Conservation (phyloP, 2,329 filamentous ascomycete species). For the Conoideocrella luteorostrata region DNA sequence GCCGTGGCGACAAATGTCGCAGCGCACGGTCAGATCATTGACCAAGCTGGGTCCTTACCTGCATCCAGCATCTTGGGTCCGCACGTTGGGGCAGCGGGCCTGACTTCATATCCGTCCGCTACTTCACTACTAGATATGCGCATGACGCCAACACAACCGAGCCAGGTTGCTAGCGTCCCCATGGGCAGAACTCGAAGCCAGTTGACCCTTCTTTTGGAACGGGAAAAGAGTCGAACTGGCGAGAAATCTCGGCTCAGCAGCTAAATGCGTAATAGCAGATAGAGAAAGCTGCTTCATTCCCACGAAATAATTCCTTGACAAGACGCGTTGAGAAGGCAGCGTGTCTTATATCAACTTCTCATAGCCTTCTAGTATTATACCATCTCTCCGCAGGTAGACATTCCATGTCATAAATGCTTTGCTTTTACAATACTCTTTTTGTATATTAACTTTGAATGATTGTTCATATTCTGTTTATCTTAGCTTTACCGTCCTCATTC, state of each 20-base stretch:
- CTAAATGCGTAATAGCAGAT: constrained; percentile 16
- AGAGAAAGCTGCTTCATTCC: too few species aligned
- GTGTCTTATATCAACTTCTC: too few species aligned
- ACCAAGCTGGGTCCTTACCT: constrained; percentile 28
- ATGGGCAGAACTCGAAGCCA: constrained; percentile 56
- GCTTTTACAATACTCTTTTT: too few species aligned
- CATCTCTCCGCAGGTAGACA: too few species aligned
- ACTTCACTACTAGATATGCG: constrained; percentile 27
- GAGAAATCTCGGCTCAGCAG: constrained; percentile 21
- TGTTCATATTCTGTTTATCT: too few species aligned
- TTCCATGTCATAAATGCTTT: too few species aligned
- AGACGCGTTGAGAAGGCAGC: too few species aligned
- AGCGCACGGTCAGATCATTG: constrained; percentile 38
- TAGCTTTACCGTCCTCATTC: too few species aligned
- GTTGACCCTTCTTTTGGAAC: constrained; percentile 50
- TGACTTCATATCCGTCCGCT: constrained; percentile 15
- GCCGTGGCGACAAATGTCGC: constrained; percentile 35
- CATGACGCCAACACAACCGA: constrained; percentile 45
- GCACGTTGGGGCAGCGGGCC: constrained; percentile 17
- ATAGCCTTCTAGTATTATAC: too few species aligned
- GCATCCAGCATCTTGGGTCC: constrained; percentile 17
- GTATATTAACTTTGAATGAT: too few species aligned
- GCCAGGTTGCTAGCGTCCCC: constrained; percentile 36
- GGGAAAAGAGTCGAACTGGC: constrained; percentile 35
- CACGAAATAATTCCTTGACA: too few species aligned